Base-by-base conservation (phyloP, 306 rosid species). In the Vachellia pachyceras region DNA sequence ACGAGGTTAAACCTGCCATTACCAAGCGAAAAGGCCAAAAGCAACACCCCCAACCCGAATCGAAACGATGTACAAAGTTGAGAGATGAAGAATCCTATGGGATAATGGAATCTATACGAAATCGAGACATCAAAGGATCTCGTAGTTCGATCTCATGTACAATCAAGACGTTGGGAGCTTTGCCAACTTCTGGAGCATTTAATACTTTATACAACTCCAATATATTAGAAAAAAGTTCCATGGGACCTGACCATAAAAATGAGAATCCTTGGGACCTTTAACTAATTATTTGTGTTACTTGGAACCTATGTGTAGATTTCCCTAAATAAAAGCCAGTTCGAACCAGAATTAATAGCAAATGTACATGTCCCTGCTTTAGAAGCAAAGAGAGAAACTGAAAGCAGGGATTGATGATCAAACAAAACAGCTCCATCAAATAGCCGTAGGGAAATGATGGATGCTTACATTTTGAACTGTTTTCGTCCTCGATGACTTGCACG, bases 11-110 rank as follows among this genome's bases (percentile, higher is more conserved):
- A 78, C 37, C 67, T 41, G 58, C 36, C 7, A 25, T 20, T 52
- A 47, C 18, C 50, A 49, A 58, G 54, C 17, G 54, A 65, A 64
- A 78, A 84, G 70, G 35, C 78, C 65, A 70, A 57, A 66, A 84
- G 78, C 15, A 66, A 78, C 72, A 80, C 12, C 75, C 60, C 64
- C 33, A 41, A 50, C 67, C 70, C 74, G 63, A 84, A 87, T 81
- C 82, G 85, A 84, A 78, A 66, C 57, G 79, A 82, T 71, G 83
- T 49, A 41, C 25, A 23, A 67, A 76, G 76, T 64, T 50, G 66
- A 58, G 61, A 63, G 73, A 77, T 5, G 54, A 73, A 77, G 72
- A 86, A 77, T 84, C 85, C 87, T 77, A 85, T 18, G 11, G 7
- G 42, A 66, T 52, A 29, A 49, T 49, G n/a, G 72, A 76, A 80